phyloP scores from a whole-genome alignment of 805 yeast genomes.

The Candida germanica region DNA sequence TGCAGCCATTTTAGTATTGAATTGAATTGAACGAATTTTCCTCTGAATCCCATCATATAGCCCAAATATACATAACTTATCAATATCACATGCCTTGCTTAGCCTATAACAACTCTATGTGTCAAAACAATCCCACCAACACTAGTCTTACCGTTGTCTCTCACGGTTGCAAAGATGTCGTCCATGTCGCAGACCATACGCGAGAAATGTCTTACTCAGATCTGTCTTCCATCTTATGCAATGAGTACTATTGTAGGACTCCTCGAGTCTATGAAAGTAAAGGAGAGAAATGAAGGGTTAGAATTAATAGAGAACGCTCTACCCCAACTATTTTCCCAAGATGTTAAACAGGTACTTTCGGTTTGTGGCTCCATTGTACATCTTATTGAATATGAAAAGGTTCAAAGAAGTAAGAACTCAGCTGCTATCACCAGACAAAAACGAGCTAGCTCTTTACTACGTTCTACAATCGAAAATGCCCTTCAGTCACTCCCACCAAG shows the following conservation, averaged over 20 bases:
- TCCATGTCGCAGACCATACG: too few species aligned
- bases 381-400: slow-evolving; percentile 4
- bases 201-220: too few species aligned
- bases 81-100: too few species aligned
- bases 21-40: too few species aligned
- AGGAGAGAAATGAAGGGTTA: slow-evolving; percentile 54
- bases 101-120: too few species aligned
- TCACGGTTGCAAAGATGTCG: too few species aligned
- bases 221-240: too few species aligned
- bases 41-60: too few species aligned
- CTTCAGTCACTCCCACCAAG: slow-evolving; percentile 5
- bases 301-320: slow-evolving; percentile 16
- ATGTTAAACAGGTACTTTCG: slow-evolving; percentile 3
- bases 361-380: slow-evolving; percentile 5
- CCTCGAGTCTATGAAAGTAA: slow-evolving; percentile 49
- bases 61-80: too few species aligned
- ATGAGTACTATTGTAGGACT: slow-evolving; percentile 11
- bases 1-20: too few species aligned
- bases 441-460: slow-evolving; percentile 3
- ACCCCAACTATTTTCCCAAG: slow-evolving; percentile 3
- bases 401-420: slow-evolving; percentile 2
- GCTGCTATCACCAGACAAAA: not conserved
- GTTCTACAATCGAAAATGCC: slow-evolving; percentile 1
- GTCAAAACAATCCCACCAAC: too few species aligned
- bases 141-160: too few species aligned